A percentile compares a stretch with the other conserved stretches of the same genome.
phyloP scores from a whole-genome alignment of 2,329 filamentous ascomycete genomes.

The Thielaviopsis ethacetica region DNA sequence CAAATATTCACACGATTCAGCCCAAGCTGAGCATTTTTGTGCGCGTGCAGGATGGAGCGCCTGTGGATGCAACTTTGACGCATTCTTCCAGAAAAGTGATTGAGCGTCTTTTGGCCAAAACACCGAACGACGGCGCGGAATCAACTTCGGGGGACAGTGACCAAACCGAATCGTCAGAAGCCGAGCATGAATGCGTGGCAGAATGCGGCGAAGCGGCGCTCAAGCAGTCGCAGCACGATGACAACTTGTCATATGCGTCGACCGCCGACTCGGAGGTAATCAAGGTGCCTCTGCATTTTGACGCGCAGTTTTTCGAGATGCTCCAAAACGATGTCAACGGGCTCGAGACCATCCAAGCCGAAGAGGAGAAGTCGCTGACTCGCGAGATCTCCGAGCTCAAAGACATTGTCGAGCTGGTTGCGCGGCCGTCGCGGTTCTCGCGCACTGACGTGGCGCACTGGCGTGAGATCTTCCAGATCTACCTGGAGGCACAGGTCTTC shows the following conservation, averaged over 20 bases:
- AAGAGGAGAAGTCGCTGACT: constrained; percentile 48
- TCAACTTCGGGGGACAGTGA: neutral
- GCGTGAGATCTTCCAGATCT: constrained; percentile 69
- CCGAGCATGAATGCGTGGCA: neutral
- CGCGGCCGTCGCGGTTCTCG: constrained; percentile 44
- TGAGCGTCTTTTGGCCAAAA: constrained; percentile 29
- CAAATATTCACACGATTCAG: constrained; percentile 32
- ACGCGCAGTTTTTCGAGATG: constrained; percentile 64
- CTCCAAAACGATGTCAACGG: constrained; percentile 55
- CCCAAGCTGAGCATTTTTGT: constrained; percentile 57
- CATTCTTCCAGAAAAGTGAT: constrained; percentile 48
- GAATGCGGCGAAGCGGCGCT: neutral
- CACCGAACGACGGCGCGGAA: neutral
- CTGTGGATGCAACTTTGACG: constrained; percentile 52
- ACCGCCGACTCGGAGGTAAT: constrained; percentile 21
- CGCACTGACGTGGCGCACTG: constrained; percentile 56
- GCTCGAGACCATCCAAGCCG: constrained; percentile 49
- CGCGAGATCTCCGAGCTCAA: constrained; percentile 48
- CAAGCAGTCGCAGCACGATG: neutral
- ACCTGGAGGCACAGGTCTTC: constrained; percentile 65
- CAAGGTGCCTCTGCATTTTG: constrained; percentile 63
- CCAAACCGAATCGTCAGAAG: neutral
- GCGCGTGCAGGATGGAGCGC: constrained; percentile 47
- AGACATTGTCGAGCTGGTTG: constrained; percentile 44
- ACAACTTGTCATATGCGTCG: neutral